phyloP scores from a whole-genome alignment of 1,284 basidiomycete species.

The Malassezia japonica region DNA sequence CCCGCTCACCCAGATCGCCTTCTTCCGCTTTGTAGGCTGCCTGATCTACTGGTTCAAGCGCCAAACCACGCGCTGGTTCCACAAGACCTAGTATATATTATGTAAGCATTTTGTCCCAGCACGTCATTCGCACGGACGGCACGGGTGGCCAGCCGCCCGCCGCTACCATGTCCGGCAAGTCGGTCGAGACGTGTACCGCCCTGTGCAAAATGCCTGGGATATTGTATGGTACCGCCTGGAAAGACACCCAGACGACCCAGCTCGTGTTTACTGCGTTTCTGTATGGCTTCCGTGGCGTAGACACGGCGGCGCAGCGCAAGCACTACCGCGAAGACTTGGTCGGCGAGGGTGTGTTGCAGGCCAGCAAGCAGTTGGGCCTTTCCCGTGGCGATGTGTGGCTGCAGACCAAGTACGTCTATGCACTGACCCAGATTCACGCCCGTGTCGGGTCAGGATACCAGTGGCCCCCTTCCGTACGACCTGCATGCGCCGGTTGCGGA shows the following conservation, averaged over 20 bases:
- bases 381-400: slow-evolving; percentile 31
- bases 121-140: slow-evolving; percentile 12
- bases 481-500: slow-evolving; percentile 22
- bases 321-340: slow-evolving; percentile 45
- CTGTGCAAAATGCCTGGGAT: slow-evolving; percentile 24
- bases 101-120: slow-evolving; percentile 2
- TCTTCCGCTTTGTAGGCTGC: slow-evolving; percentile 60
- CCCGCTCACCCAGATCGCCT: slow-evolving; percentile 53
- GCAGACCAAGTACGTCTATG: slow-evolving; percentile 31
- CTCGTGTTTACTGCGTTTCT: slow-evolving; percentile 33
- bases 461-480: slow-evolving; percentile 26
- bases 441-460: slow-evolving; percentile 30
- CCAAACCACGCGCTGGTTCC: slow-evolving; percentile 38
- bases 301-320: slow-evolving; percentile 42
- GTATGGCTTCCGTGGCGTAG: slow-evolving; percentile 39
- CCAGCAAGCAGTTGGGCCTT: slow-evolving; percentile 21
- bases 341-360: slow-evolving; percentile 27
- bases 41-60: slow-evolving; percentile 40
- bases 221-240: slow-evolving; percentile 47
- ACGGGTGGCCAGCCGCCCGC: not conserved
- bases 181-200: not conserved
- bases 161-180: not conserved
- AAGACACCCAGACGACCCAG: slow-evolving; percentile 27
- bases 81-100: slow-evolving; percentile 10
- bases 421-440: slow-evolving; percentile 27